These are phyloP conservation scores for Alternaria sp. DNA, from an alignment of 2,329 filamentous ascomycete species.

Conservation along the genomic window DNA sequence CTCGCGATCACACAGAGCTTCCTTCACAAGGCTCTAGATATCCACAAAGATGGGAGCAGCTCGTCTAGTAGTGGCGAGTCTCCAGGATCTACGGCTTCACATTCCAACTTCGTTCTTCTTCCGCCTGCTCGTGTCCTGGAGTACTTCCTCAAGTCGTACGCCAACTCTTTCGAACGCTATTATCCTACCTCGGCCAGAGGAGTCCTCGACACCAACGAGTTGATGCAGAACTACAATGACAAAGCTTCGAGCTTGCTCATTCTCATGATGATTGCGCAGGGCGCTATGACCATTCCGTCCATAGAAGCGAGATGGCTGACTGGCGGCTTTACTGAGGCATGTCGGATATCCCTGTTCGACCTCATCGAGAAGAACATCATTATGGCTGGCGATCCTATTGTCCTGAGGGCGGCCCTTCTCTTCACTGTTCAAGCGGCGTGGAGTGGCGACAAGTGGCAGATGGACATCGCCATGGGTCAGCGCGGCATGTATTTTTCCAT, in stretches of 20 bases:
- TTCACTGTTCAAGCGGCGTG: constrained; percentile 75
- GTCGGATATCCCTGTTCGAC: constrained; percentile 76
- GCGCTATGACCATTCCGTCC: constrained; percentile 71
- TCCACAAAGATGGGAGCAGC: constrained; percentile 65
- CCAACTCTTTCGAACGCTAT: constrained; percentile 72
- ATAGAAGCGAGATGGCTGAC: constrained; percentile 72
- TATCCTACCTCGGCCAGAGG: constrained; percentile 70
- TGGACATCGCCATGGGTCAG: constrained; percentile 79
- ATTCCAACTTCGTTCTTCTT: constrained; percentile 70
- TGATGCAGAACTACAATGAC: constrained; percentile 69
- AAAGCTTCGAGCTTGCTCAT: constrained; percentile 72
- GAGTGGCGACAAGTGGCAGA: constrained; percentile 81
- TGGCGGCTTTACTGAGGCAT: constrained; percentile 73
- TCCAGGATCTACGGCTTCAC: constrained; percentile 57
- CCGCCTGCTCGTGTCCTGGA: constrained; percentile 73
- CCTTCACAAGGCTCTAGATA: constrained; percentile 74
- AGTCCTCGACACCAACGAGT: constrained; percentile 71
- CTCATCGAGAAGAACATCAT: constrained; percentile 76
- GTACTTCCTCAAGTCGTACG: constrained; percentile 72
- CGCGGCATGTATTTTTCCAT: constrained; percentile 77
- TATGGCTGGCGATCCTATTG: constrained; percentile 70
- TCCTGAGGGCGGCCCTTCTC: constrained; percentile 71
- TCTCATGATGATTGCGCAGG: constrained; percentile 76
- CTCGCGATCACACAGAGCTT: constrained; percentile 77
- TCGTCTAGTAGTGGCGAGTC: constrained; percentile 56